Conservation (phyloP, 352 stramenopile genomes). For the Pythium vanterpoolii region DNA sequence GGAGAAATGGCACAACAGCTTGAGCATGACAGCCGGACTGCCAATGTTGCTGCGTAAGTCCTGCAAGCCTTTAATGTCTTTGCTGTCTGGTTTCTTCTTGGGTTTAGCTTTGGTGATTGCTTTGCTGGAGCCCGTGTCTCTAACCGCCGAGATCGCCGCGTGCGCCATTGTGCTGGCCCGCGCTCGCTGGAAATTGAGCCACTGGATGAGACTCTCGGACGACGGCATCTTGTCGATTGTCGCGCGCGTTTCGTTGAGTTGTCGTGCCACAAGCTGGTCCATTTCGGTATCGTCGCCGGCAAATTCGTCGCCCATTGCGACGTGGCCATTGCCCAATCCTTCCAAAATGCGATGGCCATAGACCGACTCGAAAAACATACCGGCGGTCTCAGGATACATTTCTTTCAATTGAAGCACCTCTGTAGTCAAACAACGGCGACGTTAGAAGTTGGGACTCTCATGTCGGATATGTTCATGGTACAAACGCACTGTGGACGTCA, state of each 20-base stretch:
- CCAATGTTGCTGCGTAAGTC: slow-evolving; percentile 51
- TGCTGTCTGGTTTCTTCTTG: slow-evolving; percentile 69
- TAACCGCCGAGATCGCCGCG: slow-evolving; percentile 1
- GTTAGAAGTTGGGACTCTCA: background rate
- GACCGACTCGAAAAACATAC: slow-evolving; percentile 50
- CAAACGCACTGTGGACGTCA: slow-evolving; percentile 44
- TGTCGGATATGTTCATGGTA: background rate
- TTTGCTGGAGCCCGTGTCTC: background rate
- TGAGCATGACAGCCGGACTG: slow-evolving; percentile 64
- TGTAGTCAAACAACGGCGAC: slow-evolving; percentile 1
- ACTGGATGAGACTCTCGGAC: slow-evolving; percentile 62
- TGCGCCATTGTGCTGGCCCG: slow-evolving; percentile 36
- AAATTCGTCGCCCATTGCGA: slow-evolving; percentile 44
- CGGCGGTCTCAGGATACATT: slow-evolving; percentile 59
- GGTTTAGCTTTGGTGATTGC: slow-evolving; percentile 13
- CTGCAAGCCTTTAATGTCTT: slow-evolving; percentile 61
- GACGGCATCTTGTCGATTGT: slow-evolving; percentile 42
- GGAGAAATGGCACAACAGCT: slow-evolving; percentile 65
- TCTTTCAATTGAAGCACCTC: slow-evolving; percentile 54
- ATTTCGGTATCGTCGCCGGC: slow-evolving; percentile 40
- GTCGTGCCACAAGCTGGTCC: slow-evolving; percentile 29
- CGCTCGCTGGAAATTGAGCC: slow-evolving; percentile 66
- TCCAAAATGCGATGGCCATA: slow-evolving; percentile 58
- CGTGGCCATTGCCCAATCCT: slow-evolving; percentile 49
- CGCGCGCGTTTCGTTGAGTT: slow-evolving; percentile 30